phyloP scores from a whole-genome alignment of 352 stramenopile genomes.

The Phytophthora boehmeriae region DNA sequence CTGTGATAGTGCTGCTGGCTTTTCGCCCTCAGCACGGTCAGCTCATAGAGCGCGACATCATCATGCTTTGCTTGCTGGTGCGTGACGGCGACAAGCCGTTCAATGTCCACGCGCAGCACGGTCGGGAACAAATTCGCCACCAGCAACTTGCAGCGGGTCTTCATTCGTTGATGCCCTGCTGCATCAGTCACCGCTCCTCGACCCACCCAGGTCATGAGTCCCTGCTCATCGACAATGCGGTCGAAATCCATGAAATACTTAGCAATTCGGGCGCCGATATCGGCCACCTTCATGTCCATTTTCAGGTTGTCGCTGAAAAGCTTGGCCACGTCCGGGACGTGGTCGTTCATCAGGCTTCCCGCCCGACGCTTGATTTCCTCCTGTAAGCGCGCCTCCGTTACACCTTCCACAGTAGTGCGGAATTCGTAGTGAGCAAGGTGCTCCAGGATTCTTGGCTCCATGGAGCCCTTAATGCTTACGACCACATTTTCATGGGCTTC shows the following conservation, averaged over 20 bases:
- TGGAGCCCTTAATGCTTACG: conserved; percentile 7
- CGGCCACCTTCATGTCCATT: conserved; percentile 17
- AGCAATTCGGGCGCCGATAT: conserved; percentile 10
- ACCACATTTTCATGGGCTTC: conserved; percentile 17
- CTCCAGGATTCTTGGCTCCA: conserved; percentile 10
- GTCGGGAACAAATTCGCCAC: conserved; percentile 13
- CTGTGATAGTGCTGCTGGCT: conserved; percentile 13
- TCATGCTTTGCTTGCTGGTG: conserved; percentile 9
- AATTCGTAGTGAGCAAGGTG: conserved; percentile 8
- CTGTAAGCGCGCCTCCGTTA: conserved; percentile 16
- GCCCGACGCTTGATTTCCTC: conserved; percentile 1
- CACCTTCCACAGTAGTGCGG: not conserved
- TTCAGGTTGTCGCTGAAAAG: conserved; percentile 15
- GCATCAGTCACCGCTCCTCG: no score
- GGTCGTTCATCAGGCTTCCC: conserved; percentile 8
- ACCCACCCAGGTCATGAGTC: not conserved
- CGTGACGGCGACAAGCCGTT: conserved; percentile 17
- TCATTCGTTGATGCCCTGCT: conserved; percentile 10
- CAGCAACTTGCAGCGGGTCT: conserved; percentile 14
- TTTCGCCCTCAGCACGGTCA: conserved; percentile 15
- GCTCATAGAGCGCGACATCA: conserved; percentile 13
- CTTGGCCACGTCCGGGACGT: conserved; percentile 16
- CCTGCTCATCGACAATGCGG: conserved; percentile 5
- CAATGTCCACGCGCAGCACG: conserved; percentile 18
- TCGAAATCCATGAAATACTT: conserved; percentile 24